A percentile compares a stretch with the other conserved stretches of the same genome.
Evolutionary conservation across 768 basidiomycete genomes (phyloP).

Genomic region (Mycena kentingensis): DNA sequence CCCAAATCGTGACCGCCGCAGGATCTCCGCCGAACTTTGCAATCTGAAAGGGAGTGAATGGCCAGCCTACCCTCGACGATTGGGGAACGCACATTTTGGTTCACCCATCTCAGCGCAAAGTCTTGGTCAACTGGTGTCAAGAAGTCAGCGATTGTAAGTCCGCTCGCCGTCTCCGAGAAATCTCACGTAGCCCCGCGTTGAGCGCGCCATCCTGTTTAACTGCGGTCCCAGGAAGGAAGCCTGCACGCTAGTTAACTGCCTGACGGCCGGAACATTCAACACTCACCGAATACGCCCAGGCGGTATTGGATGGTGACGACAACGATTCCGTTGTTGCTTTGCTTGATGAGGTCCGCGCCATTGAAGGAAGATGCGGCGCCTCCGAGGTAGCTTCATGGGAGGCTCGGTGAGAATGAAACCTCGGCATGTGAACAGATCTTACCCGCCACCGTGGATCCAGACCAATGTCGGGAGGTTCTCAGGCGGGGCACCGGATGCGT

Average conservation of each 20-base stretch:
- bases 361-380: conserved; percentile 12
- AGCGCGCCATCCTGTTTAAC: conserved; percentile 34
- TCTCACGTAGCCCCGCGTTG: conserved; percentile 36
- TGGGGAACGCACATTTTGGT: conserved; percentile 18
- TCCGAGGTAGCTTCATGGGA: background rate
- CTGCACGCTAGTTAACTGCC: too few species aligned
- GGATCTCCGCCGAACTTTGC: conserved; percentile 29
- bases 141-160: background rate
- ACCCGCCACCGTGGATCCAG: conserved; percentile 27
- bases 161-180: background rate
- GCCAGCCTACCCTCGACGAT: background rate
- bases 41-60: conserved; percentile 13
- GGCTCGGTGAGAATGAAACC: too few species aligned
- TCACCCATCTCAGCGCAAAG: conserved; percentile 30
- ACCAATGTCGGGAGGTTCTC: conserved; percentile 17
- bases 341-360: conserved; percentile 16
- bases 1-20: conserved; percentile 31
- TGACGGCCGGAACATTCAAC: too few species aligned
- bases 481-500: too few species aligned
- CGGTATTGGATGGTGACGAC: conserved; percentile 14
- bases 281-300: background rate
- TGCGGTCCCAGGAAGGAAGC: conserved; percentile 35
- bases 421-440: background rate
- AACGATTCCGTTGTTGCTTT: conserved; percentile 16
- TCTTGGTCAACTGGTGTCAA: conserved; percentile 29